These are phyloP conservation scores for Phytophthora niederhauseri DNA, from an alignment of 352 stramenopile genomes.

Conservation along the genomic window DNA sequence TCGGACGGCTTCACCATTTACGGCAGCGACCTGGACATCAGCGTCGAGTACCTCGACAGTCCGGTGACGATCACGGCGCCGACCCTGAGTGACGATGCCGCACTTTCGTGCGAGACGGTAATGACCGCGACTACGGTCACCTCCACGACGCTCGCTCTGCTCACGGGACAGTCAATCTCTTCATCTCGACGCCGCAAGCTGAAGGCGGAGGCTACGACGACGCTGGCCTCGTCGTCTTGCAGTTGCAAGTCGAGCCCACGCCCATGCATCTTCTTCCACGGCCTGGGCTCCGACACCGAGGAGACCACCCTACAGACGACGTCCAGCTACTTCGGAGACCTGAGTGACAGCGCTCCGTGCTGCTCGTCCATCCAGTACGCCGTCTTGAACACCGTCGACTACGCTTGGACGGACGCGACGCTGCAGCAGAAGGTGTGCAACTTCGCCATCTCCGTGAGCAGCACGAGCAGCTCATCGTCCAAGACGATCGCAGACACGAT, in stretches of 20 bases:
- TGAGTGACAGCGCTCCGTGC: constrained; percentile 32
- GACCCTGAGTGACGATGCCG: neutral
- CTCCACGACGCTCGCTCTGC: constrained; percentile 10
- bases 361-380: constrained; percentile 34
- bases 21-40: constrained; percentile 20
- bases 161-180: constrained; percentile 5
- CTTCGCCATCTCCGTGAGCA: constrained; percentile 24
- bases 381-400: constrained; percentile 30
- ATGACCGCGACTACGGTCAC: constrained; percentile 10
- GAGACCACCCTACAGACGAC: constrained; percentile 18
- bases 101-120: constrained; percentile 17
- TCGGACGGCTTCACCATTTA: constrained; percentile 13
- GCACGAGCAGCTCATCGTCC: constrained; percentile 14
- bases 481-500: constrained; percentile 33
- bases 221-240: constrained; percentile 24
- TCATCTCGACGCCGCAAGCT: constrained; percentile 1
- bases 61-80: constrained; percentile 14
- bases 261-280: constrained; percentile 41
- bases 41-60: constrained; percentile 14
- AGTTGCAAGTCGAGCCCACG: constrained; percentile 17
- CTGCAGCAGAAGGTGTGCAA: constrained; percentile 38
- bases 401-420: constrained; percentile 26
- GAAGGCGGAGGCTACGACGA: constrained; percentile 3
- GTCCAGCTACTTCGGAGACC: constrained; percentile 31
- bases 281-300: constrained; percentile 18